Conservation (phyloP, 768 basidiomycete species). For the Macrolepiota dolichaula region DNA sequence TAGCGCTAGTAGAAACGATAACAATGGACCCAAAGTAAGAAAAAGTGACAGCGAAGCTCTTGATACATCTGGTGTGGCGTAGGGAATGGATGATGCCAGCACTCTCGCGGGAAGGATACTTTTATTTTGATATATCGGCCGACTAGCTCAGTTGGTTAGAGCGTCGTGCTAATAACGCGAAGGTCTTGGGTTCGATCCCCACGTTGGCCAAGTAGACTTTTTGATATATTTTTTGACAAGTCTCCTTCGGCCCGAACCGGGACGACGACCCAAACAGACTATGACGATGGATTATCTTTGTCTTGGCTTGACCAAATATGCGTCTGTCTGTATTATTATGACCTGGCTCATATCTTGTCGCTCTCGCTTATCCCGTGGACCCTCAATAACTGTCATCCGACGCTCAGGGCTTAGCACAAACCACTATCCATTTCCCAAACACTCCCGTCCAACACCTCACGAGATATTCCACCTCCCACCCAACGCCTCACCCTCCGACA, state of each 20-base stretch:
- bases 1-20: no score
- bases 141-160: slow-evolving; percentile 86
- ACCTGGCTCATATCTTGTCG: not conserved
- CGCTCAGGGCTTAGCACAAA: not conserved
- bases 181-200: slow-evolving; percentile 48
- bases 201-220: slow-evolving; percentile 16
- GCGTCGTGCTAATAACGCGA: slow-evolving; percentile 79
- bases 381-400: not conserved
- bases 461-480: slow-evolving; percentile 69
- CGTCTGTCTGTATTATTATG: not conserved
- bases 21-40: no score
- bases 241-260: not conserved
- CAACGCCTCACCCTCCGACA: slow-evolving; percentile 53
- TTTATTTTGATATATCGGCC: no score
- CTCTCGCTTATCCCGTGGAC: not conserved
- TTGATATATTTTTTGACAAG: not conserved
- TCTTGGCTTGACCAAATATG: not conserved
- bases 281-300: not conserved
- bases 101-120: no score
- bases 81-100: no score
- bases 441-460: slow-evolving; percentile 56
- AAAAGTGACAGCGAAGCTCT: no score
- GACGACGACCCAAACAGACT: not conserved
- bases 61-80: no score
- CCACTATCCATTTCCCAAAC: slow-evolving; percentile 45